These are phyloP conservation scores for Quercus phellos DNA, from an alignment of 331 rosid genomes.

Conservation along the genomic window DNA sequence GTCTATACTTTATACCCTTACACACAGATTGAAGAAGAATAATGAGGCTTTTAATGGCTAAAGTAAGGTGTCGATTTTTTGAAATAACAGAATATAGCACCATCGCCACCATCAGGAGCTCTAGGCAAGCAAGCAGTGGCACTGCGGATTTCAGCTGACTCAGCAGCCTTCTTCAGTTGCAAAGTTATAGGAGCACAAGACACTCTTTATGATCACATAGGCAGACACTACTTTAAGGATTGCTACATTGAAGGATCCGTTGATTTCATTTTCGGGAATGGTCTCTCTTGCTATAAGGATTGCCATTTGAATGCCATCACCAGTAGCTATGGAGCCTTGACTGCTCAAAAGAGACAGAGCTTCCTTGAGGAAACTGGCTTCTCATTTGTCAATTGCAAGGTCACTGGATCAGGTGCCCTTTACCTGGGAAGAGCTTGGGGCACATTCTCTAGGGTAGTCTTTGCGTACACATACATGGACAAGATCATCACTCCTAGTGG, in stretches of 20 bases:
- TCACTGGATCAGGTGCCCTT: conserved; percentile 63
- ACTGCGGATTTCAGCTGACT: conserved; percentile 48
- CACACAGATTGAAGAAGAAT: neutral
- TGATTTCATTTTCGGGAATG: conserved; percentile 56
- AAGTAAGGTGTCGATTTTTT: neutral
- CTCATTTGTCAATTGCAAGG: conserved; percentile 59
- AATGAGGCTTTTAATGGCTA: neutral
- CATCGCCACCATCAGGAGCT: conserved; percentile 44
- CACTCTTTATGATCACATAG: conserved; percentile 50
- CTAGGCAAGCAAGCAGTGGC: conserved; percentile 61
- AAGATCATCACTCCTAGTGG: conserved; percentile 58
- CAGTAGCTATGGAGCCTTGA: conserved; percentile 39
- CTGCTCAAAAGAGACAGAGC: conserved; percentile 53
- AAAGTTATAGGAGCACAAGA: conserved; percentile 58
- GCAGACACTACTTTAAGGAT: conserved; percentile 53
- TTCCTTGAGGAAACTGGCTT: conserved; percentile 54
- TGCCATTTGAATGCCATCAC: conserved; percentile 64
- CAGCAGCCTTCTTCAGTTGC: conserved; percentile 38
- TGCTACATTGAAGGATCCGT: conserved; percentile 59
- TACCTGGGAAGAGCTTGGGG: conserved; percentile 69
- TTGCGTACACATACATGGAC: conserved; percentile 58
- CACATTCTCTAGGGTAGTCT: conserved; percentile 51
- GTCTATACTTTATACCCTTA: neutral
- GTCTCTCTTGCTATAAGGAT: conserved; percentile 44
- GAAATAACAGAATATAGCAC: neutral